Evolutionary conservation across 345 rosid species (phyloP), one percentile per base, ranked within the genome.

Genomic region (Citrus mangshanensis): DNA sequence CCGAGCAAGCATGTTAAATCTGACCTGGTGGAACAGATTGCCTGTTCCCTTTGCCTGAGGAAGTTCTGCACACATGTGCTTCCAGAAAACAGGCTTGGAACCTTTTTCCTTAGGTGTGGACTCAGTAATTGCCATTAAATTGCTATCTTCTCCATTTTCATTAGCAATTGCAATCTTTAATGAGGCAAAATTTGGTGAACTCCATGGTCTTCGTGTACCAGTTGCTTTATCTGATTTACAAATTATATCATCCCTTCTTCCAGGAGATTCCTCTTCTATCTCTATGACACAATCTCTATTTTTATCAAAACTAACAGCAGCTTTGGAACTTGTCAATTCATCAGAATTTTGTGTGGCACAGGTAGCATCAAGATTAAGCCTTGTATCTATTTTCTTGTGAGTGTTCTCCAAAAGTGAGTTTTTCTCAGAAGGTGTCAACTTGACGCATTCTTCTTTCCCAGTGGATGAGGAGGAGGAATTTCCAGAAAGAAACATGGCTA

Each of bases 401-500:
- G 38, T 59, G 70, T 80, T 81, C 9, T 88, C 90, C 6, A 27
- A 34, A 58, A 42, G 18, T 67, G 88, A 84, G 69, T 74, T 81
- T 25, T 82, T 77, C 28, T 28, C 13, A 21, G 84, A 79, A 58
- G 84, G 65, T 72, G 72, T 82, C 76, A 70, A 55, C 66, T 80
- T 68, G 78, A 49, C 69, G 81, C 74, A 80, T 64, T 84, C 86
- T 77, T 83, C 82, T 71, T 83, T 84, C 27, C 67, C 78, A 78
- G 62, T 80, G 60, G 73, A 84, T 0, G 79, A 82, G 5, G 79
- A 77, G 60, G 82, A 83, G 38, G 87, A 79, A 75, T 89, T 77
- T 67, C 98, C 96, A 7, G 93, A 93, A 42, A 94, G 88, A 87
- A 94, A 93, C 83, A 86, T 79, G 1, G 97, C 98, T 67, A 94